These are phyloP conservation scores for Penicillium chermesinum DNA, from an alignment of 495 filamentous ascomycete genomes.

Conservation along the genomic window DNA sequence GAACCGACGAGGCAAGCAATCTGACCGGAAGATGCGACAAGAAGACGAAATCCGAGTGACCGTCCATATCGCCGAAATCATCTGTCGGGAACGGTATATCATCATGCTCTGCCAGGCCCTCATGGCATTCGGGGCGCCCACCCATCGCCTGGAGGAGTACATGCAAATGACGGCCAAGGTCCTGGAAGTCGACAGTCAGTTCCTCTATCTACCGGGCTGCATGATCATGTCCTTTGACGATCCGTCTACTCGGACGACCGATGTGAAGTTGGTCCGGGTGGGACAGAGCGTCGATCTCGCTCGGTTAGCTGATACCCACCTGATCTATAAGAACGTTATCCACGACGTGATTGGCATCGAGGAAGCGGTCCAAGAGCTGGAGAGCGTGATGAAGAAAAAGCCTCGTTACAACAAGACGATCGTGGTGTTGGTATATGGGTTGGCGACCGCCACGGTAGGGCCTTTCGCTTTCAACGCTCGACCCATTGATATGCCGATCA, in stretches of 20 bases:
- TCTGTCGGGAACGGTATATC: slow-evolving; percentile 77
- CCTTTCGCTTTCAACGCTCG: slow-evolving; percentile 84
- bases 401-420: slow-evolving; percentile 61
- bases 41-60: slow-evolving; percentile 70
- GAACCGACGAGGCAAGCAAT: slow-evolving; percentile 24
- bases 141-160: slow-evolving; percentile 72
- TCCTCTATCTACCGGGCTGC: slow-evolving; percentile 81
- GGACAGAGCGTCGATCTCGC: slow-evolving; percentile 75
- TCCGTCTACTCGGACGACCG: slow-evolving; percentile 76
- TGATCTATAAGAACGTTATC: slow-evolving; percentile 86
- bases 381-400: slow-evolving; percentile 59
- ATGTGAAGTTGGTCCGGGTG: slow-evolving; percentile 77
- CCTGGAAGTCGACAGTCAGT: slow-evolving; percentile 82
- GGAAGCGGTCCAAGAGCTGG: slow-evolving; percentile 65
- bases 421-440: slow-evolving; percentile 68
- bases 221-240: slow-evolving; percentile 96
- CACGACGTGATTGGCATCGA: slow-evolving; percentile 80
- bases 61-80: slow-evolving; percentile 74
- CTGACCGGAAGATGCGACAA: slow-evolving; percentile 17
- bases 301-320: slow-evolving; percentile 72
- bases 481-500: slow-evolving; percentile 78
- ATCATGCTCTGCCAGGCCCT: slow-evolving; percentile 76
- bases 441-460: slow-evolving; percentile 70
- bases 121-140: slow-evolving; percentile 75
- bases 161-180: slow-evolving; percentile 84